Evolutionary conservation across 441 rosid genomes (phyloP), one percentile per base, ranked within the genome.

Genomic region (Pelargonium fulgidum): DNA sequence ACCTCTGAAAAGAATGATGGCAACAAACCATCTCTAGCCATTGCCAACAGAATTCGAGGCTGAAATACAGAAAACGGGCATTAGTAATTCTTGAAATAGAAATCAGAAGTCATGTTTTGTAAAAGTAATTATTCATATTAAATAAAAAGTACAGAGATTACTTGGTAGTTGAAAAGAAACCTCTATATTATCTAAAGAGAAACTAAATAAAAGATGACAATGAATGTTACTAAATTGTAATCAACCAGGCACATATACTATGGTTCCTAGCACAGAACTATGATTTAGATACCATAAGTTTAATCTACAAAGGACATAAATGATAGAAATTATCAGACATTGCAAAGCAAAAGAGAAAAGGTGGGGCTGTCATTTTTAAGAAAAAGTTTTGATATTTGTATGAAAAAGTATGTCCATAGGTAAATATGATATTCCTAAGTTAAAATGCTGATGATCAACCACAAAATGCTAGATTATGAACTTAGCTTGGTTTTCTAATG

Each of bases 1-100:
- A 89, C 84, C 52, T 89, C 92, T 10, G 90, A 89, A 78, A 89
- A 89, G 76, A 89, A 89, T 61, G 92, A 67, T 50, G 95, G 95
- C 71, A 89, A 78, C 77, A 89, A 79, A 62, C 95, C 95, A 82
- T 89, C 95, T 84, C 92, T 85, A 47, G 92, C 87, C 95, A 89
- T 89, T 68, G 90, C 90, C 95, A 89, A 80, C 74, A 89, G 78
- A 65, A 87, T 87, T 39, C 92, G 86, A 41, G 95, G 95, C 95
- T 89, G 85, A 22, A 44, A 72, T 72, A 73, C 47, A 24, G 72
- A 47, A 65, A 56, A 19, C 41, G 13, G 65, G 58, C 24, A 70
- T 48, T 65, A 42, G 62, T 39, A 63, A 63, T 66, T 41, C 48
- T 67, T 50, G n/a, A 19, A 9, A 39, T 47, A 56, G 50, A 72